Evolutionary conservation across 75 land plant genomes (phyloP).

Genomic region (Ceratopteris richardii): DNA sequence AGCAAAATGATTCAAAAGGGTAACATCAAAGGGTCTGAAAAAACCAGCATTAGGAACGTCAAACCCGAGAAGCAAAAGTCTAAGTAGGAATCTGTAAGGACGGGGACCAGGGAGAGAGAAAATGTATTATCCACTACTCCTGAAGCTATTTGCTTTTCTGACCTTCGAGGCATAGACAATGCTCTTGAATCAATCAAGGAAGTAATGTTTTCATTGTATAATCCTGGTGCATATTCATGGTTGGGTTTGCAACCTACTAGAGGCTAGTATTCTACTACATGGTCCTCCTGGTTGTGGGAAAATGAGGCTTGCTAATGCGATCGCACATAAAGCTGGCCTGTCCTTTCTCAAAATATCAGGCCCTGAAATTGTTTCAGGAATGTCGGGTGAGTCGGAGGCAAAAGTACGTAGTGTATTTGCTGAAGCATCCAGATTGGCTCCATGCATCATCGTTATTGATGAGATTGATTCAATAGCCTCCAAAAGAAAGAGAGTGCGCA

Average conservation of each 20-base stretch:
- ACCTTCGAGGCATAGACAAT: no score
- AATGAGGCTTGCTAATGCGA: slow-evolving; percentile 10
- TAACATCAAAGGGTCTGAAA: no score
- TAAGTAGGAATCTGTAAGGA: background rate
- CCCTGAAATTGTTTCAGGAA: slow-evolving; percentile 12
- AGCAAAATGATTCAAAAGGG: no score
- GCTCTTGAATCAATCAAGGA: no score
- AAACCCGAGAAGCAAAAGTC: no score
- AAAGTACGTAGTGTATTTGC: slow-evolving; percentile 9
- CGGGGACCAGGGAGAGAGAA: background rate
- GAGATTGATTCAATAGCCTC: slow-evolving; percentile 16
- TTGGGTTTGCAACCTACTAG: no score
- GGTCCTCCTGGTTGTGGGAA: slow-evolving; percentile 19
- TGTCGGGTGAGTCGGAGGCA: slow-evolving; percentile 11
- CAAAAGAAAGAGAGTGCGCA: slow-evolving; percentile 10
- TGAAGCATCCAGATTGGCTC: slow-evolving; percentile 13
- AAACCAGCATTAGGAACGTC: no score
- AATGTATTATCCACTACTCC: no score
- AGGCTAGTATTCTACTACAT: slow-evolving; percentile 13
- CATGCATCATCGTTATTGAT: slow-evolving; percentile 15
- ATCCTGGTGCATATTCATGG: no score
- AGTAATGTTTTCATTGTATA: no score
- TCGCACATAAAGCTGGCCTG: slow-evolving; percentile 15
- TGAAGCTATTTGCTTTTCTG: no score
- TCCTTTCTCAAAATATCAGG: slow-evolving; percentile 12